Base-by-base conservation (phyloP, 371 early-diverging fungal species). In the Blakeslea trispora region DNA sequence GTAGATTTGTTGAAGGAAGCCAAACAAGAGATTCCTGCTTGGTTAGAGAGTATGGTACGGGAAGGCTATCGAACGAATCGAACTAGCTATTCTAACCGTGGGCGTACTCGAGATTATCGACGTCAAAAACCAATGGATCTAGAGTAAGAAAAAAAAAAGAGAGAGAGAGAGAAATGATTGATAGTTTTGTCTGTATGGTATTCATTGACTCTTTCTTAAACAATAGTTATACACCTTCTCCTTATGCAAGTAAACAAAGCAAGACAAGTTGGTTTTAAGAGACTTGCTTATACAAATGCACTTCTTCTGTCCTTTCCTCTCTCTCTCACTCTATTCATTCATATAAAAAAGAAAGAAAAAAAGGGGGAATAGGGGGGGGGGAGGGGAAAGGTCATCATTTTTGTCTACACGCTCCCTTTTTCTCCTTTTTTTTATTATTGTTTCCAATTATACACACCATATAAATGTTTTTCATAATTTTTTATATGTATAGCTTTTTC, bases 31-130 rank as follows among this genome's bases (percentile, higher is more conserved):
- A 57, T 72, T 2, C 76, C 95, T 11, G 61, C 68, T 11, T 91
- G 92, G 83, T 80, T 99, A 2, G 58, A 71, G 47, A 40, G 41
- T 8, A 61, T 76, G 75, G 93, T 93, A 73, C 94, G 95, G 85
- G 92, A 93, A 61, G 93, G 93, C 68, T 95, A 96, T 71, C 50
- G 45, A 17, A 43, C 50, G 17, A 42, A 54, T 32, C 46, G 48
- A 41, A 39, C 45, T n/a, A 18, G 39, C 18, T 50, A 41, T 49
- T 56, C 60, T 50, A 55, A 62, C 40, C 54, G 59, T 32, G 54
- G 52, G 15, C 24, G 48, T 51, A 58, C 62, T 23, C 55, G 46
- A 48, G 53, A 55, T 61, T 24, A 54, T 54, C 40, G 39, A 28
- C 47, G n/a, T n/a, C n/a, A n/a, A n/a, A n/a, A n/a, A n/a, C n/a